Percentiles rank a stretch among this genome's conserved stretches.
Conservation (phyloP, 2,329 filamentous ascomycete genomes). For the Xylaria sp. region DNA sequence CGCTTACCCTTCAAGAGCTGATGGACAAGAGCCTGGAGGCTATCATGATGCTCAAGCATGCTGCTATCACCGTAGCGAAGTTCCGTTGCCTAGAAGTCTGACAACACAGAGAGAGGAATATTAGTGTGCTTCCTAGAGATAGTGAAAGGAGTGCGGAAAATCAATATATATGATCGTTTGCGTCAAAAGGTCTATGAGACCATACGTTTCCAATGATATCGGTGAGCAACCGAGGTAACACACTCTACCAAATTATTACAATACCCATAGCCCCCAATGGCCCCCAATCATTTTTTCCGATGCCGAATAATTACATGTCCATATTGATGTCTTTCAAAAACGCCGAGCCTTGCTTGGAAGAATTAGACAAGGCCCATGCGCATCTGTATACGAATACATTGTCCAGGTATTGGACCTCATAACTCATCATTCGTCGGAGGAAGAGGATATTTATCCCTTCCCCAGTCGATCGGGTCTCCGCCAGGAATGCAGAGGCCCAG, state of each 20-base stretch:
- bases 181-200: not conserved
- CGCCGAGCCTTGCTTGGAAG: slow-evolving; percentile 9
- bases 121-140: not conserved
- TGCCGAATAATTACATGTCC: slow-evolving; percentile 16
- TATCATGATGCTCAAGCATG: slow-evolving; percentile 6
- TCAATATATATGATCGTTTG: not conserved
- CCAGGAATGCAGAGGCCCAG: slow-evolving; percentile 89
- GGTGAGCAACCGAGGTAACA: not conserved
- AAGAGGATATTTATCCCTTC: slow-evolving; percentile 59
- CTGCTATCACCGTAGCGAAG: not conserved
- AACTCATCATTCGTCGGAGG: slow-evolving; percentile 52
- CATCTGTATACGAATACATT: slow-evolving; percentile 24
- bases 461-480: slow-evolving; percentile 76
- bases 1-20: slow-evolving; percentile 10
- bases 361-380: not conserved
- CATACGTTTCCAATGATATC: slow-evolving; percentile 6
- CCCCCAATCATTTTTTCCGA: slow-evolving; percentile 12
- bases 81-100: slow-evolving; percentile 1
- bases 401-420: slow-evolving; percentile 39
- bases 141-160: not conserved
- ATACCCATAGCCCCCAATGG: not conserved
- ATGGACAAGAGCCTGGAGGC: not conserved
- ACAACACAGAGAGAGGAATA: slow-evolving; percentile 3
- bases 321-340: slow-evolving; percentile 8
- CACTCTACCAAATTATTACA: slow-evolving; percentile 14